A percentile compares a stretch with the other conserved stretches of the same genome.
Evolutionary conservation across 495 filamentous ascomycete genomes (phyloP).

Genomic region (Aspergillus sparsus): DNA sequence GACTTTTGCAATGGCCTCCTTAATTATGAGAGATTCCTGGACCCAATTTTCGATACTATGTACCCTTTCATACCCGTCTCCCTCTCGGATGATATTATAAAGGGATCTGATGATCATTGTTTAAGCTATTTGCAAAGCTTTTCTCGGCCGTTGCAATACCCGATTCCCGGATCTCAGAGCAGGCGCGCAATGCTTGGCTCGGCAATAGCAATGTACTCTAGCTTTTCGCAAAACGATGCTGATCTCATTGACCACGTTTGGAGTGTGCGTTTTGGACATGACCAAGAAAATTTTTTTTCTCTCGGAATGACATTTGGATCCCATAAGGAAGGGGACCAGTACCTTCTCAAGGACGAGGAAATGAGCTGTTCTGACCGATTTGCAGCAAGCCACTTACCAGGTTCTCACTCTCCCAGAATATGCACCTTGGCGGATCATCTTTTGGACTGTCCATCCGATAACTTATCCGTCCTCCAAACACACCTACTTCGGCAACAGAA

Average conservation of each 20-base stretch:
- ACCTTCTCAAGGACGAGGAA: constrained; percentile 16
- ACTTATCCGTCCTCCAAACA: constrained; percentile 11
- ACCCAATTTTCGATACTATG: constrained; percentile 5
- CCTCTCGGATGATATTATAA: not conserved
- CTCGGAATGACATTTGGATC: not conserved
- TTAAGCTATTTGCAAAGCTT: constrained; percentile 16
- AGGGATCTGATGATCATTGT: not conserved
- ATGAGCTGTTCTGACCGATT: constrained; percentile 17
- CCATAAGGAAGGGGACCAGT: not conserved
- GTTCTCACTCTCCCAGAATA: not conserved
- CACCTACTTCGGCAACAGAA: constrained; percentile 8
- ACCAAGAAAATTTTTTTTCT: not conserved
- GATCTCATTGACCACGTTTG: constrained; percentile 14
- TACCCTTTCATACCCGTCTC: constrained; percentile 15
- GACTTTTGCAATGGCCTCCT: constrained; percentile 15
- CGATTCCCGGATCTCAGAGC: constrained; percentile 6
- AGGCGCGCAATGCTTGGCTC: constrained; percentile 10
- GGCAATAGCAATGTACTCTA: constrained; percentile 18
- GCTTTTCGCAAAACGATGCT: constrained; percentile 14
- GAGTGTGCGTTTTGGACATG: constrained; percentile 12
- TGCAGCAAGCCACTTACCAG: constrained; percentile 1
- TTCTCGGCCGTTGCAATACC: constrained; percentile 9
- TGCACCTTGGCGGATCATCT: constrained; percentile 13
- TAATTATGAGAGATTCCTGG: constrained; percentile 6
- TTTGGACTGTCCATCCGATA: constrained; percentile 10